Evolutionary conservation across 78 protist genomes (phyloP).

Genomic region (Protostelium mycophagum): DNA sequence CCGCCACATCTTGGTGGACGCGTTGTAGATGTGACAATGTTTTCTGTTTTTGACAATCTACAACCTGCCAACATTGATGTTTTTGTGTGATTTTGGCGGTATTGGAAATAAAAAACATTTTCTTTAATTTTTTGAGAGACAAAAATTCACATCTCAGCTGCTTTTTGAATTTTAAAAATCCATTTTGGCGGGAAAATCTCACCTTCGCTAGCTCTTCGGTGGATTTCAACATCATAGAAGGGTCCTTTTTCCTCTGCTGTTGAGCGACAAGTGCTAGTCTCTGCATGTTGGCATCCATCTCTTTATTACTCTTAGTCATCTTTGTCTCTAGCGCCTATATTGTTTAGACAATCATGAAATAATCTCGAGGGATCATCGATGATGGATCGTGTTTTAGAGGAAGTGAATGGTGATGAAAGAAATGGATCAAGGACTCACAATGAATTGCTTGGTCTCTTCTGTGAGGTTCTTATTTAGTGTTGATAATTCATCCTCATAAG

Average conservation of each 20-base stretch:
- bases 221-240: neutral
- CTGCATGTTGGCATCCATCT: neutral
- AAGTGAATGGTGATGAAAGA: no score
- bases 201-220: neutral
- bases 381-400: no score
- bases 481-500: neutral
- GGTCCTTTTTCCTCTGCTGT: neutral
- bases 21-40: neutral
- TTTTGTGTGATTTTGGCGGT: no score
- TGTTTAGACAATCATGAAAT: no score
- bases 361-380: neutral
- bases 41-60: no score
- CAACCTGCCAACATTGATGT: no score
- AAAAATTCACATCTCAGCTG: no score
- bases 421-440: no score
- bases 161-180: no score
- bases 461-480: neutral
- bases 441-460: neutral
- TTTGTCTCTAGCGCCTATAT: neutral
- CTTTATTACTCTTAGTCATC: neutral
- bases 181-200: neutral
- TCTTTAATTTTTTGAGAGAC: no score
- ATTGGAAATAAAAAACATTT: no score
- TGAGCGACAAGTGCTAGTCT: neutral
- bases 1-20: no score